Base-by-base conservation (phyloP, 208 protist genomes). In the Trypanosoma avium region DNA sequence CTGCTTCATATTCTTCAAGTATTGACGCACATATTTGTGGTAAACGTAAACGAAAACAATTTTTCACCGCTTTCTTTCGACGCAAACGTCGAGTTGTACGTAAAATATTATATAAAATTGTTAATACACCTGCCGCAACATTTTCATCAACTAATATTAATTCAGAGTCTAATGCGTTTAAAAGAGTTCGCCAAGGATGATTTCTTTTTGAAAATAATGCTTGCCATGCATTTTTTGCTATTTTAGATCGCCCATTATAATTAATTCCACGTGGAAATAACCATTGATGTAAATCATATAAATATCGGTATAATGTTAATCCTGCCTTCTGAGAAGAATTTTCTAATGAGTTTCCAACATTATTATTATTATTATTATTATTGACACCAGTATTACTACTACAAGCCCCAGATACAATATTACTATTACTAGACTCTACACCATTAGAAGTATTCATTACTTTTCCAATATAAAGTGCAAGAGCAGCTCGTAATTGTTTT, bases 101-200 rank as follows among this genome's bases (percentile, higher is more conserved):
- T 26, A 91, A 61, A 4, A 94, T 61, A 54, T 91, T 91, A 70
- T 91, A 94, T 9, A 94, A 42, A 21, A 91, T 48, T 8, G 82
- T 85, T 17, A 90, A 60, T 19, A 91, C 15, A 8, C 63, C 68
- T 24, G 71, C 69, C 0, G 56, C 78, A 15, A 81, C 76, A 5
- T 75, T 54, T 3, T 68, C 54, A 42, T 82, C 77, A 3, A 52
- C 50, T 22, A 64, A 27, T 8, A 85, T 70, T 36, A 82, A 38
- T 24, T 83, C 74, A 30, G 73, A 77, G 0, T 77, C 77, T 22
- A 71, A 62, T 0, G 78, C 64, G n/a, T 66, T 68, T 26, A 94
- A 36, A n/a, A 94, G 54, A 0, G 77, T 53, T 0, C 80, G 55
- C 54, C 87, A 84, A 15, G 75, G 61, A 54, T 68, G 64, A n/a